Base-by-base conservation (phyloP, 179 eudicot genomes). In the Drosera spatulata region DNA sequence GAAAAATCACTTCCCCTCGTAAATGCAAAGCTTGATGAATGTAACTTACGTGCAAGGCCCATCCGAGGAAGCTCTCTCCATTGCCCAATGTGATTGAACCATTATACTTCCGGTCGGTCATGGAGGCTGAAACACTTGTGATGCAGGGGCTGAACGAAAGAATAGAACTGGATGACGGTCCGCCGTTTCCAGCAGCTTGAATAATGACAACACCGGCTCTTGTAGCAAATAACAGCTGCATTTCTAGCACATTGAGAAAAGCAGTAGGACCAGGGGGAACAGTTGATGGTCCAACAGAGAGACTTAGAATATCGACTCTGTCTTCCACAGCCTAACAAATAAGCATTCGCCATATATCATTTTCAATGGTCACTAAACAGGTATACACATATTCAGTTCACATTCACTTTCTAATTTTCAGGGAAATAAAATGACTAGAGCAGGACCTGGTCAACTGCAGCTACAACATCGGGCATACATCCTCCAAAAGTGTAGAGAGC, bases 61-160 rank as follows among this genome's bases (percentile, higher is more conserved):
- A 76, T 58, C 89, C 95, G 5, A 72, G 60, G 47, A 83, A 69
- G 75, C 63, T 72, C 39, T 77, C 80, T 10, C 87, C 87, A 55
- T 81, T 69, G 7, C 89, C 89, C 50, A 86, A 69, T 14, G 59
- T 49, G 57, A 86, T 65, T 6, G 85, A 72, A 41, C 61, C 74
- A 49, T 73, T 83, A 68, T 86, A 86, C 57, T 70, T 77, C 14
- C 95, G 83, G 55, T 83, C 95, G 44, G 77, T 83, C 7, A 72
- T 58, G 37, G 87, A 81, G 60, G 95, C 89, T 60, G 90, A 89
- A 15, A 84, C 90, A 57, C 81, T 81, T 3, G 83, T 81, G 54
- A 86, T 86, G 89, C 95, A 86, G 2, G 95, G 95, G 66, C 95
- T 86, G 56, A 82, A 86, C 15, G 89, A 86, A 66, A 83, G 80